Percentiles rank a stretch among this genome's conserved stretches.
phyloP scores from a whole-genome alignment of 805 yeast species.

The Komagataella ulmi region DNA sequence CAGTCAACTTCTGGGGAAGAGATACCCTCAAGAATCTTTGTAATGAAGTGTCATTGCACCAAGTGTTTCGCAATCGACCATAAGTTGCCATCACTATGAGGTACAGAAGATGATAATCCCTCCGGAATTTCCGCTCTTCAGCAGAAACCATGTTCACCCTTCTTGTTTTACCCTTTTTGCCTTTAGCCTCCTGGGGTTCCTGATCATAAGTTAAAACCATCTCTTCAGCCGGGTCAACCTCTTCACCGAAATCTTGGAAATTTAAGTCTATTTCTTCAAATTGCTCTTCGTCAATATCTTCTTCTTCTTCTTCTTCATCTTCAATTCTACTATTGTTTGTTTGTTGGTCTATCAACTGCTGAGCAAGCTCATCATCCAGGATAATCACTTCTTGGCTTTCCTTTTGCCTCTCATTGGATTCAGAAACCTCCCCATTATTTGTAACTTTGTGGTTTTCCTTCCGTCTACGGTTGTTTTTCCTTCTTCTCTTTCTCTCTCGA shows the following conservation, averaged over 20 bases:
- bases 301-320: conserved; percentile 12
- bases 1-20: conserved; percentile 32
- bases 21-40: conserved; percentile 18
- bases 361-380: neutral
- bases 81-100: conserved; percentile 50
- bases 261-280: conserved; percentile 24
- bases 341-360: neutral
- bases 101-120: conserved; percentile 42
- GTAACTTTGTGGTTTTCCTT: neutral
- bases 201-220: neutral
- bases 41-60: conserved; percentile 48
- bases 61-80: conserved; percentile 54
- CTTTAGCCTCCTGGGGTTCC: conserved; percentile 7
- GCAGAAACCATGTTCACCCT: conserved; percentile 24
- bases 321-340: conserved; percentile 1
- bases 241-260: conserved; percentile 16
- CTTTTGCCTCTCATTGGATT: neutral
- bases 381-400: neutral
- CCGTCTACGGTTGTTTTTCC: neutral
- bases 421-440: neutral
- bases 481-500: neutral
- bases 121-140: conserved; percentile 44
- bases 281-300: conserved; percentile 23
- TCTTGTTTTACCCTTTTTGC: conserved; percentile 13
- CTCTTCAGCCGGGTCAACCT: conserved; percentile 11